Base-by-base conservation (phyloP, 1,284 basidiomycete genomes). In the Boletus smithii region DNA sequence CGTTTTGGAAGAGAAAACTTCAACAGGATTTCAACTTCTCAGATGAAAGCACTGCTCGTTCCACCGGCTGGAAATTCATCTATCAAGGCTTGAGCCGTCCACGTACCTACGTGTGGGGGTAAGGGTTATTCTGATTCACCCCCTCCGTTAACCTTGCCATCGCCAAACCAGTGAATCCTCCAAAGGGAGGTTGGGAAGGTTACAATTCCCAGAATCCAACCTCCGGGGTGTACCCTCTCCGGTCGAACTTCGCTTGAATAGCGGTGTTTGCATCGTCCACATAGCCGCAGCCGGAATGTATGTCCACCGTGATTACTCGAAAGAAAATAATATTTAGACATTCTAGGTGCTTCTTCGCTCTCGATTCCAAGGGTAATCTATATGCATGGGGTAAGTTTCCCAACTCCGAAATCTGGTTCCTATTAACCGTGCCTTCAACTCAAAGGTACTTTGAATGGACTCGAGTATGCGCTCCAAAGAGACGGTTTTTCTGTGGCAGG, bases 81-180 rank as follows among this genome's bases (percentile, higher is more conserved):
- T 94, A 92, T 69, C 75, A 75, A 42, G 83, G 88, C 3, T 66
- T 94, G 37, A 68, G 65, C 26, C 63, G 58, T 65, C 81, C 76
- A 52, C 78, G 68, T 59, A 72, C 85, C 1, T 92, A 81, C 60
- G 83, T 91, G 16, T 94, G 91, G 91, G 91, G 91, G 81, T 89
- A 65, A 60, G 79, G 63, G 27, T 31, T 32, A 5, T 29, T 16
- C 26, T 30, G 37, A 40, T 42, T 42, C 45, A 29, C 7, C 11
- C 18, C 11, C 26, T 44, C 30, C 18, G 22, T 49, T 42, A 31
- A 52, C 35, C 24, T 41, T 27, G n/a, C 24, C 42, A 22, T 40
- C 17, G 10, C n/a, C 23, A 29, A 30, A n/a, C 58, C 33, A 90
- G 88, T 11, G 76, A 83, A 42, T 66, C 70, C 16, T 66, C 71